Base-by-base conservation (phyloP, 139 green algal genomes). In the Pedinophyceae sp. region DNA sequence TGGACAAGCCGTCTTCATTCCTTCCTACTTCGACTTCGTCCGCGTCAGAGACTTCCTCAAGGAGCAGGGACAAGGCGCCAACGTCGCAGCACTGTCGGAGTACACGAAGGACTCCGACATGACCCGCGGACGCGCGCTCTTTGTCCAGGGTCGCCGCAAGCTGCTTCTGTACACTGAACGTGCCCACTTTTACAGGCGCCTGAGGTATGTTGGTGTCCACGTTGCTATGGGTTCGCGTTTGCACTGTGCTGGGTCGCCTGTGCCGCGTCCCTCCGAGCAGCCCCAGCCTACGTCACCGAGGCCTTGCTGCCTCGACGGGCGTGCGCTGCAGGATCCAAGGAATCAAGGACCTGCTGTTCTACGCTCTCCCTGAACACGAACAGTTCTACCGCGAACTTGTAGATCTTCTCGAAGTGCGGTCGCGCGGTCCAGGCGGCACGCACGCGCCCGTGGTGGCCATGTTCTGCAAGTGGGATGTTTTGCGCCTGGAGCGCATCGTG, bases 1-100 rank as follows among this genome's bases (percentile, higher is more conserved):
- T 30, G 70, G 74, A 60, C 48, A 53, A 27, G 25, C 27, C 10
- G 26, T 98, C 4, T 94, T 94, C 65, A 57, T 93, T 24, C 73
- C 79, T 5, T 78, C 72, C 17, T 98, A 98, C 69, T 96, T 94
- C 69, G 89, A 98, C 69, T 98, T 88, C 62, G 83, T 98, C 19
- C 67, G 80, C 27, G 52, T 73, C 10, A 57, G 79, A 6, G 83
- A 80, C 66, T 80, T 81, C 55, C 43, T 83, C 18, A 64, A 63
- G 26, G 43, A 47, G 1, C 57, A 60, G n/a, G 50, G 48, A 15
- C 50, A 81, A 41, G 50, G 46, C 18, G 70, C 64, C 4, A 70
- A 79, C 7, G 86, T 85, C 54, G 66, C 73, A 24, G 50, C 50
- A 4, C 48, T 92, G 30, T 76, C 64, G 22, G 86, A 95, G 68